Evolutionary conservation across 1,284 basidiomycete species (phyloP).

Genomic region (Tilletiaria anomala): DNA sequence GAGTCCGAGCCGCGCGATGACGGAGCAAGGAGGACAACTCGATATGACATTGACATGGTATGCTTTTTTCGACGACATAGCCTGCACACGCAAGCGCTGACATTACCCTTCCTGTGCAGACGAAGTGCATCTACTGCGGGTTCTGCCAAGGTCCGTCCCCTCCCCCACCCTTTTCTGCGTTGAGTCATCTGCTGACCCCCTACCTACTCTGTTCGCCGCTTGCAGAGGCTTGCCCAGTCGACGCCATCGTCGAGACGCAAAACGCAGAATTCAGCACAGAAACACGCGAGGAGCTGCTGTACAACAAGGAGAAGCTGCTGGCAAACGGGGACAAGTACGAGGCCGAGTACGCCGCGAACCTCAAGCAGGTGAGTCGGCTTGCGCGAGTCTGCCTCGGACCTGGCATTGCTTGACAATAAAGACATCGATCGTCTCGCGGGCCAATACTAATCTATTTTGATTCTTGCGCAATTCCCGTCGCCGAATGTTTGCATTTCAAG

Average conservation of each 20-base stretch:
- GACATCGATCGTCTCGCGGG: too few species aligned
- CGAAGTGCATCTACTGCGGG: slow-evolving; percentile 32
- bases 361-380: slow-evolving; percentile 17
- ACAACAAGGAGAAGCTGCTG: slow-evolving; percentile 86
- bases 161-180: too few species aligned
- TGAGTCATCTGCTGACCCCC: too few species aligned
- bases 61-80: slow-evolving; percentile 38
- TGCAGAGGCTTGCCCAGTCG: slow-evolving; percentile 87
- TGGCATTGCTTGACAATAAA: too few species aligned
- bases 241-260: slow-evolving; percentile 90
- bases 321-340: slow-evolving; percentile 91
- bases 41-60: slow-evolving; percentile 91
- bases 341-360: slow-evolving; percentile 52
- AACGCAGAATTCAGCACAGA: slow-evolving; percentile 65
- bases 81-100: background rate
- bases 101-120: background rate
- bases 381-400: too few species aligned
- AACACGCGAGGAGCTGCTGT: slow-evolving; percentile 91
- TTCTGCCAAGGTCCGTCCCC: too few species aligned
- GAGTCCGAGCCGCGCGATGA: slow-evolving; percentile 92
- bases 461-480: too few species aligned
- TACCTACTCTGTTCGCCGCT: too few species aligned
- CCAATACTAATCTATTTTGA: too few species aligned
- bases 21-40: slow-evolving; percentile 92
- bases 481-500: too few species aligned